phyloP scores from a whole-genome alignment of 768 basidiomycete species.

The Tricholoma sp. region DNA sequence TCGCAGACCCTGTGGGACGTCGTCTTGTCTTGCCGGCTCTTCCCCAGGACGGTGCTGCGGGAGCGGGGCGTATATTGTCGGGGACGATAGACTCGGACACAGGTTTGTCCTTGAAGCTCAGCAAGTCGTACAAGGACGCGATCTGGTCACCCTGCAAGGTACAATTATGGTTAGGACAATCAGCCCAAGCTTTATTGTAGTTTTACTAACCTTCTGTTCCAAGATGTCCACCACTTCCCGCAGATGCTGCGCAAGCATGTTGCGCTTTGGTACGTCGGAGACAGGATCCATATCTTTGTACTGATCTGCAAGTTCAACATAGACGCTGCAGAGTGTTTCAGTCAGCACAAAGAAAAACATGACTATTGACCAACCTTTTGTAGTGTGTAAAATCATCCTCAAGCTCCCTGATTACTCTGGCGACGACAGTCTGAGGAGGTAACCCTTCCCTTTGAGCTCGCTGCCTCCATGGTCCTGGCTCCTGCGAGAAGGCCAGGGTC shows the following conservation, averaged over 20 bases:
- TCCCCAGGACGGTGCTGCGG: constrained; percentile 4
- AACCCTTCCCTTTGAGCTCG: constrained; percentile 35
- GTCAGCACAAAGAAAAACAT: constrained; percentile 3
- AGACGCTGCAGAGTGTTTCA: constrained; percentile 55
- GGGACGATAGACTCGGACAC: constrained; percentile 21
- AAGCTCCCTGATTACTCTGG: constrained; percentile 77
- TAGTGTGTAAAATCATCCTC: constrained; percentile 96
- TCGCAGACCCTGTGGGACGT: neutral
- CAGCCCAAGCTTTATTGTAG: neutral
- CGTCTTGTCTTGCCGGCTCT: neutral
- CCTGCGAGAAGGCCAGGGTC: constrained; percentile 20
- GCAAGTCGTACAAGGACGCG: constrained; percentile 80
- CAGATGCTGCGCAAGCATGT: constrained; percentile 83
- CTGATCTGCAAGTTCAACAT: constrained; percentile 86
- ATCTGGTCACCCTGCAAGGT: constrained; percentile 81
- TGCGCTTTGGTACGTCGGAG: constrained; percentile 75
- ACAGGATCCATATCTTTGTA: constrained; percentile 88
- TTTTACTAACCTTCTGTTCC: constrained; percentile 73
- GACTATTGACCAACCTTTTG: constrained; percentile 62
- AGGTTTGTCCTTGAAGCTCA: constrained; percentile 72
- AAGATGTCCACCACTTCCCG: constrained; percentile 88
- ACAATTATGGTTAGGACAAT: neutral
- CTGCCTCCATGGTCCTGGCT: constrained; percentile 24
- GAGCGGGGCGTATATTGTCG: constrained; percentile 5
- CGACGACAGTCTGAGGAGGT: constrained; percentile 86